A percentile compares a stretch with the other conserved stretches of the same genome.
Evolutionary conservation across 2,329 filamentous ascomycete species (phyloP).

Genomic region (Colletotrichum endophyticum): DNA sequence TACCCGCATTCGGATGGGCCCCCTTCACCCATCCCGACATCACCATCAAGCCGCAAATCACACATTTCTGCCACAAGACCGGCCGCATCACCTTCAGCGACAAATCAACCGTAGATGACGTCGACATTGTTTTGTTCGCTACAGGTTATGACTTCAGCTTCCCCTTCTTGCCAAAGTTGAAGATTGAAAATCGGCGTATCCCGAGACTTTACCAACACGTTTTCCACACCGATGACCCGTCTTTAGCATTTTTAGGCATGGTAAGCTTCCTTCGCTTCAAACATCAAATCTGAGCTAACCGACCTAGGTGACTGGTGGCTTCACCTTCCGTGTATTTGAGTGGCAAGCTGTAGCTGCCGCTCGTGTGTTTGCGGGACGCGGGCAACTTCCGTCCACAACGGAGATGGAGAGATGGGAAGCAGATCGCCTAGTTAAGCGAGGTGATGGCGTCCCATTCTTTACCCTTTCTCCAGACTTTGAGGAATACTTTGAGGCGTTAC

Average conservation of each 20-base stretch:
- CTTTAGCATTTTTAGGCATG: background rate
- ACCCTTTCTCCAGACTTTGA: constrained; percentile 36
- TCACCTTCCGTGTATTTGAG: constrained; percentile 41
- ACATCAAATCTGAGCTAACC: background rate
- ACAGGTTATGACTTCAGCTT: background rate
- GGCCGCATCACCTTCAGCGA: background rate
- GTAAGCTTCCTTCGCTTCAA: background rate
- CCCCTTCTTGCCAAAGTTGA: background rate
- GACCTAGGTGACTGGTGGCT: constrained; percentile 32
- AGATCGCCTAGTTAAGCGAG: constrained; percentile 25
- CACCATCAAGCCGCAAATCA: background rate
- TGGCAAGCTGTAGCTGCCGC: constrained; percentile 41
- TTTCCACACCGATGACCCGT: background rate
- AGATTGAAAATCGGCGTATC: background rate
- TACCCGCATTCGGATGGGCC: background rate
- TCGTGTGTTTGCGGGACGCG: constrained; percentile 36
- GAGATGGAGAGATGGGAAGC: constrained; percentile 36
- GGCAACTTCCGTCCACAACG: constrained; percentile 24
- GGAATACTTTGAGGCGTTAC: constrained; percentile 41
- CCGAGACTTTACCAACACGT: background rate
- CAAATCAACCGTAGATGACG: background rate
- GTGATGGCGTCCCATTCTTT: constrained; percentile 35
- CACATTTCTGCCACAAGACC: background rate
- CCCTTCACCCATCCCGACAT: background rate
- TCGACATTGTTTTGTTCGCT: background rate